Percentiles rank a stretch among this genome's conserved stretches.
Evolutionary conservation across 2,329 filamentous ascomycete species (phyloP).

Genomic region (Colletotrichum incanum): DNA sequence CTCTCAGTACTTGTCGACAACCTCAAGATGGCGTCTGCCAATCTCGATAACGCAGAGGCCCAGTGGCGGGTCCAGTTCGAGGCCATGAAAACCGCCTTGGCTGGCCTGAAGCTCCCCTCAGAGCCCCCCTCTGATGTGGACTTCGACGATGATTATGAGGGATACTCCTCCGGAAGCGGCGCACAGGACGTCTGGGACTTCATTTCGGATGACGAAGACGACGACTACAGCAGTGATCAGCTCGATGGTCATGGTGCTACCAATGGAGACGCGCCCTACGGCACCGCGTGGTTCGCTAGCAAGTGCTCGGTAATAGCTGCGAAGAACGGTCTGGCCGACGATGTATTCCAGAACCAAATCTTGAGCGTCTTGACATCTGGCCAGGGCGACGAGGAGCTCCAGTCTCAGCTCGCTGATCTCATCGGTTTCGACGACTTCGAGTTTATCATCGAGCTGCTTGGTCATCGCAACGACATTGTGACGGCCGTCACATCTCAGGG

Average conservation of each 20-base stretch:
- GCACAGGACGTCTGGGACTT: constrained; percentile 94
- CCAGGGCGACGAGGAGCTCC: constrained; percentile 86
- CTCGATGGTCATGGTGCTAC: constrained; percentile 54
- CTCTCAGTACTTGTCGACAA: not conserved
- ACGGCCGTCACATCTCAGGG: constrained; percentile 57
- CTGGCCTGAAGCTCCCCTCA: constrained; percentile 73
- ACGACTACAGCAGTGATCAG: constrained; percentile 72
- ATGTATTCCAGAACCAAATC: constrained; percentile 84
- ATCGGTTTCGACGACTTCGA: constrained; percentile 95
- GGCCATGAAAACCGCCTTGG: constrained; percentile 89
- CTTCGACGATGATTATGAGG: constrained; percentile 75
- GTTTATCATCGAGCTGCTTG: constrained; percentile 91
- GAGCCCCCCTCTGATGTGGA: constrained; percentile 62
- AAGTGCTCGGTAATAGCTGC: constrained; percentile 79
- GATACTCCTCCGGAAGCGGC: constrained; percentile 71
- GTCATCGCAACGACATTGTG: constrained; percentile 79
- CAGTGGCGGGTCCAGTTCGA: constrained; percentile 90
- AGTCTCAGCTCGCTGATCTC: constrained; percentile 90
- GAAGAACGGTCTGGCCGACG: constrained; percentile 77
- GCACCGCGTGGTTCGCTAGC: constrained; percentile 78
- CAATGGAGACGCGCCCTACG: constrained; percentile 60
- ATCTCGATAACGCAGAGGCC: constrained; percentile 60
- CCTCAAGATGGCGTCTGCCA: constrained; percentile 53
- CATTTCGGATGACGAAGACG: constrained; percentile 82
- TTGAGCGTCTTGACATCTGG: constrained; percentile 79